Conservation (phyloP, 768 basidiomycete species). For the Suillus tomentosus region DNA sequence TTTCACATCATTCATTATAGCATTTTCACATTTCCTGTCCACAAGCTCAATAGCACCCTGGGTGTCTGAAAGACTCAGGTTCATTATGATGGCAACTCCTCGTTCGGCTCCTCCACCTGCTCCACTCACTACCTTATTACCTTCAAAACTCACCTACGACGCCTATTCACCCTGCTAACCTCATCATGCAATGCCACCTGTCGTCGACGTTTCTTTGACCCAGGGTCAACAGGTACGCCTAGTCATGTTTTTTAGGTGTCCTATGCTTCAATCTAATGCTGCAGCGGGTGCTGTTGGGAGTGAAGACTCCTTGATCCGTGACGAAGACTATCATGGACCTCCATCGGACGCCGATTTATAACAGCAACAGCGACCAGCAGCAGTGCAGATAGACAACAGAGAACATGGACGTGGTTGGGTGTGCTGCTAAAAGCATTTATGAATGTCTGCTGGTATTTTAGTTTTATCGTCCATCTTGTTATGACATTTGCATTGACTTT, state of each 20-base stretch:
- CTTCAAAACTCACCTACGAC: not conserved
- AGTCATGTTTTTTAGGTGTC: not conserved
- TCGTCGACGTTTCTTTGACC: not conserved
- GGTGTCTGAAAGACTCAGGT: not conserved
- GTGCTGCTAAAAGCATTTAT: not conserved
- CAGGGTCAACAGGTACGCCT: not conserved
- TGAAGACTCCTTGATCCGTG: not conserved
- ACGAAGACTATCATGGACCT: not conserved
- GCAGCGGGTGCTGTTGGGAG: not conserved
- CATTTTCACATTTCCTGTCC: not conserved
- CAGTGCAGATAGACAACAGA: not conserved
- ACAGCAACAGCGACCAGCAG: not conserved
- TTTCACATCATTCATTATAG: not conserved
- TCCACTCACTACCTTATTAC: not conserved
- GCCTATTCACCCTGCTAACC: not conserved
- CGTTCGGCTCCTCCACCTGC: not conserved
- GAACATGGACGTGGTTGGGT: not conserved
- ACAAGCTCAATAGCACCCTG: not conserved
- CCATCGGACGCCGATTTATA: not conserved
- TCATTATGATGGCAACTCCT: not conserved
- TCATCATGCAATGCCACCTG: not conserved
- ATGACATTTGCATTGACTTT: no score
- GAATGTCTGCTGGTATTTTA: not conserved
- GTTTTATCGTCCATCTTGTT: no score
- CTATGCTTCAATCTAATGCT: not conserved